Conservation (phyloP, 805 yeast species). For the Nakazawaea ambrosiae region DNA sequence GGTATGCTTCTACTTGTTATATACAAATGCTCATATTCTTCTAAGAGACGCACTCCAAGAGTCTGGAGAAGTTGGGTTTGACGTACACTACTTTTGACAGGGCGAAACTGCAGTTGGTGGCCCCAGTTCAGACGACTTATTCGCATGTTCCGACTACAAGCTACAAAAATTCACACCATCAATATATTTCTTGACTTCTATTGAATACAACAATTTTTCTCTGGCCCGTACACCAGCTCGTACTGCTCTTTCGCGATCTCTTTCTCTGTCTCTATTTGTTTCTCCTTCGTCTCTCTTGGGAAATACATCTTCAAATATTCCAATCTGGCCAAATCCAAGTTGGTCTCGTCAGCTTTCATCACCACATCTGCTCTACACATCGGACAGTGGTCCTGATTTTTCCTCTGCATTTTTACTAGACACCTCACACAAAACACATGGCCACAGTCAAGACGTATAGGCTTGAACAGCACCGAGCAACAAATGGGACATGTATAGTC, state of each 20-base stretch:
- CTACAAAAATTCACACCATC: too few species aligned
- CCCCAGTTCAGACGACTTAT: too few species aligned
- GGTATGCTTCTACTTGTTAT: too few species aligned
- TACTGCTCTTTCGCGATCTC: slow-evolving; percentile 38
- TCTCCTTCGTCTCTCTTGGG: slow-evolving; percentile 61
- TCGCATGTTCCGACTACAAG: too few species aligned
- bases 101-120: too few species aligned
- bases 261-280: slow-evolving; percentile 45
- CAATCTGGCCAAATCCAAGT: slow-evolving; percentile 50
- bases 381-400: slow-evolving; percentile 56
- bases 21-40: too few species aligned
- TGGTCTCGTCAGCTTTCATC: slow-evolving; percentile 47
- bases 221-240: slow-evolving; percentile 23
- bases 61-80: background rate
- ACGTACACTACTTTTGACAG: too few species aligned
- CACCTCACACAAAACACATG: slow-evolving; percentile 73
- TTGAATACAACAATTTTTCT: slow-evolving; percentile 21
- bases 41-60: background rate
- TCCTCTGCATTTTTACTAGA: slow-evolving; percentile 58
- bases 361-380: slow-evolving; percentile 53
- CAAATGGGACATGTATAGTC: slow-evolving; percentile 75
- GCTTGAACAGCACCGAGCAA: slow-evolving; percentile 62
- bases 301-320: slow-evolving; percentile 50
- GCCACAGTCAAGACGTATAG: slow-evolving; percentile 54
- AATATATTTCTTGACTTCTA: too few species aligned